Conservation (phyloP, 75 land plant species). For the Isoetes taiwanensis region DNA sequence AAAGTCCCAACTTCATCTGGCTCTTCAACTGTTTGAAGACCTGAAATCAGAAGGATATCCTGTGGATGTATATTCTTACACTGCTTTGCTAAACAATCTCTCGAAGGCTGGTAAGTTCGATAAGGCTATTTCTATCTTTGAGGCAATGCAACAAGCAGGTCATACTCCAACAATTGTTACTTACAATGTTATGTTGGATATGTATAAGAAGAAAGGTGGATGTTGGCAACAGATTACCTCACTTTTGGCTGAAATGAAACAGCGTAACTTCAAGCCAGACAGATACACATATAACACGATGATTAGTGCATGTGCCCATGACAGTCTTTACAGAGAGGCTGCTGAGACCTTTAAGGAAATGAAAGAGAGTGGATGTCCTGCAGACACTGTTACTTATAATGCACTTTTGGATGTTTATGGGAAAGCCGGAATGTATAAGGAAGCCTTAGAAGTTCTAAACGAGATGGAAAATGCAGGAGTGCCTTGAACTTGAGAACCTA, state of each 20-base stretch:
- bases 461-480: conserved; percentile 67
- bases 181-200: conserved; percentile 73
- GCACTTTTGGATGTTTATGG: conserved; percentile 90
- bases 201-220: conserved; percentile 66
- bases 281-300: conserved; percentile 76
- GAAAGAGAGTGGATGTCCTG: conserved; percentile 48
- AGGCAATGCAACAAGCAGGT: conserved; percentile 58
- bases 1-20: conserved; percentile 31
- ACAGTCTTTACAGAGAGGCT: conserved; percentile 57
- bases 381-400: conserved; percentile 80
- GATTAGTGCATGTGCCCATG: conserved; percentile 61
- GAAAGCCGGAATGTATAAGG: conserved; percentile 55
- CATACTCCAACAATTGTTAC: conserved; percentile 57
- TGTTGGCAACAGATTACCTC: conserved; percentile 43
- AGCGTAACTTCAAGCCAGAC: conserved; percentile 46
- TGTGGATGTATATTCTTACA: conserved; percentile 69
- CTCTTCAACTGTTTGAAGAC: conserved; percentile 27
- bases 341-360: conserved; percentile 50
- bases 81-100: conserved; percentile 49
- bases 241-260: conserved; percentile 57
- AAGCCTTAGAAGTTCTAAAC: conserved; percentile 48
- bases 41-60: conserved; percentile 28
- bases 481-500: conserved; percentile 69
- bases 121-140: conserved; percentile 49
- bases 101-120: conserved; percentile 47